Evolutionary conservation across 1,284 basidiomycete genomes (phyloP).

Genomic region (Termitomyces sp.): DNA sequence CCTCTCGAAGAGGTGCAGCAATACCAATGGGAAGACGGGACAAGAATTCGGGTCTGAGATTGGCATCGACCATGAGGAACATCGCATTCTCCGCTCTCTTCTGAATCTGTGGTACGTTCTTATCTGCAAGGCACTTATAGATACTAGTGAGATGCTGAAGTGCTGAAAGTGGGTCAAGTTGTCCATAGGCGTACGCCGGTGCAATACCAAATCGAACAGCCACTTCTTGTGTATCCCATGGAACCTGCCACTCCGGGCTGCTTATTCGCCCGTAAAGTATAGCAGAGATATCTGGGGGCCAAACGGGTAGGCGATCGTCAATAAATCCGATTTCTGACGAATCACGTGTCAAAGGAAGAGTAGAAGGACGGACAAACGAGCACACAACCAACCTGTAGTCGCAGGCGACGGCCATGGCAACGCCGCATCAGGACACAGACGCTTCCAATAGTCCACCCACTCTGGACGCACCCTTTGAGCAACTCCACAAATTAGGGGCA

Average conservation of each 20-base stretch:
- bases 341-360: neutral
- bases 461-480: slow-evolving; percentile 64
- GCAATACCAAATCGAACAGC: slow-evolving; percentile 43
- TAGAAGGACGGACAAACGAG: neutral
- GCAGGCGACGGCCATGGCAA: slow-evolving; percentile 50
- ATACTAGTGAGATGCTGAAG: slow-evolving; percentile 46
- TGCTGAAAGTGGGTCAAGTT: slow-evolving; percentile 46
- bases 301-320: slow-evolving; percentile 64
- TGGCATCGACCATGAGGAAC: slow-evolving; percentile 48
- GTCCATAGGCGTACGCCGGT: slow-evolving; percentile 59
- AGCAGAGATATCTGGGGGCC: slow-evolving; percentile 63
- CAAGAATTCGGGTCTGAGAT: slow-evolving; percentile 46
- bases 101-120: slow-evolving; percentile 40
- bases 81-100: slow-evolving; percentile 66
- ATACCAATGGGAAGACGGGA: slow-evolving; percentile 66
- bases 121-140: slow-evolving; percentile 55
- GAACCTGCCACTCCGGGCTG: slow-evolving; percentile 60
- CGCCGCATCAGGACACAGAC: slow-evolving; percentile 60
- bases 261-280: slow-evolving; percentile 61
- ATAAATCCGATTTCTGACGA: slow-evolving; percentile 37
- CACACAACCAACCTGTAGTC: slow-evolving; percentile 36
- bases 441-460: slow-evolving; percentile 88
- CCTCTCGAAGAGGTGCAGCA: slow-evolving; percentile 78
- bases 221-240: slow-evolving; percentile 47
- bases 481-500: slow-evolving; percentile 62